Evolutionary conservation across 495 filamentous ascomycete species (phyloP).

Genomic region (Cladorrhinum samala): DNA sequence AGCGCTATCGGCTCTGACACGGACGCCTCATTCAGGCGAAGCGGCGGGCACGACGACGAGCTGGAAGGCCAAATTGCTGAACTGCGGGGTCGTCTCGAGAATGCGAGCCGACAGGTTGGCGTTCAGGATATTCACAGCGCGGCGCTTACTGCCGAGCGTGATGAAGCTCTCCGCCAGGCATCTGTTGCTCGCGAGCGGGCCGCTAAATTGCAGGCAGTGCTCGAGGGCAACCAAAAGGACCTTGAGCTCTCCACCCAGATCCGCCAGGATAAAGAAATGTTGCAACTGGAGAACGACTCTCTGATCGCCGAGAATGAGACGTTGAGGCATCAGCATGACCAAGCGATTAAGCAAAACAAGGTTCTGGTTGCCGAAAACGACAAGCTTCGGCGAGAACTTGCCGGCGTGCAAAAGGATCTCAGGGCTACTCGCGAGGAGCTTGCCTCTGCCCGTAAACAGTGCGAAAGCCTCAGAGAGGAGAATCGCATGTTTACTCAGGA

Average conservation of each 20-base stretch:
- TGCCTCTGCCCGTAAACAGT: slow-evolving; percentile 26
- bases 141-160: slow-evolving; percentile 39
- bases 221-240: slow-evolving; percentile 32
- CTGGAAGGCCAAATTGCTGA: slow-evolving; percentile 39
- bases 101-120: slow-evolving; percentile 40
- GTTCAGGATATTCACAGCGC: slow-evolving; percentile 42
- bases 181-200: slow-evolving; percentile 39
- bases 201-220: slow-evolving; percentile 37
- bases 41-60: slow-evolving; percentile 27
- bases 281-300: slow-evolving; percentile 31
- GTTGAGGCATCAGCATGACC: slow-evolving; percentile 24
- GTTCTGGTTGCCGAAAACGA: slow-evolving; percentile 26
- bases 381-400: slow-evolving; percentile 33
- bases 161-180: slow-evolving; percentile 39
- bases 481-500: slow-evolving; percentile 35
- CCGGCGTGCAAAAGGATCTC: slow-evolving; percentile 31
- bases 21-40: slow-evolving; percentile 35
- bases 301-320: slow-evolving; percentile 29
- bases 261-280: slow-evolving; percentile 27
- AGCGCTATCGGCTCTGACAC: slow-evolving; percentile 44
- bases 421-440: slow-evolving; percentile 30
- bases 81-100: slow-evolving; percentile 37
- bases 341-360: slow-evolving; percentile 23
- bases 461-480: slow-evolving; percentile 29
- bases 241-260: slow-evolving; percentile 27